A percentile compares a stretch with the other conserved stretches of the same genome.
phyloP scores from a whole-genome alignment of 768 basidiomycete genomes.

The Suillus luteus region DNA sequence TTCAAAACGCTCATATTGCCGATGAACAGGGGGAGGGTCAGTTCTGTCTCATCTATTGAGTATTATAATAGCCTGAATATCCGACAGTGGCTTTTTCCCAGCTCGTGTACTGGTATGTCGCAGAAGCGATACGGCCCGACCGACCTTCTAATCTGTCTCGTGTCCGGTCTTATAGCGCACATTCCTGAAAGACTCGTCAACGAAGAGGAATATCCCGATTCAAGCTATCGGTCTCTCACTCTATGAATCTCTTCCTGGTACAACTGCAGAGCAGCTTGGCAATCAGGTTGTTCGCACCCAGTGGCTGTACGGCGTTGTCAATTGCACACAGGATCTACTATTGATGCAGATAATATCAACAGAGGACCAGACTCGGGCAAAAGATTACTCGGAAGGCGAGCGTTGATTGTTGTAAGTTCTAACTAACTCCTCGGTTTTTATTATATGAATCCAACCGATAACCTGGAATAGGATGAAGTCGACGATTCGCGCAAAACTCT shows the following conservation, averaged over 20 bases:
- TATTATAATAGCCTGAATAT: conserved; percentile 19
- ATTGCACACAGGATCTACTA: conserved; percentile 5
- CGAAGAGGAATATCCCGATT: conserved; percentile 83
- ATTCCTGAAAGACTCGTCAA: conserved; percentile 71
- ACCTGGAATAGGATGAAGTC: conserved; percentile 67
- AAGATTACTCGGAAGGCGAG: conserved; percentile 74
- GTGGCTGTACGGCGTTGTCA: conserved; percentile 72
- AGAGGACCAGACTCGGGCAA: conserved; percentile 70
- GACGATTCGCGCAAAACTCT: conserved; percentile 90
- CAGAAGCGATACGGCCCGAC: conserved; percentile 5
- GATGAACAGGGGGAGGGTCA: conserved; percentile 72
- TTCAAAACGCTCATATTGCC: conserved; percentile 7
- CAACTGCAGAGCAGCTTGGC: conserved; percentile 72
- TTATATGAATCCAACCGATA: conserved; percentile 18
- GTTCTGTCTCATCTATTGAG: conserved; percentile 34
- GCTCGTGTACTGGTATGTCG: conserved; percentile 78
- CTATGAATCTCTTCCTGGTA: conserved; percentile 86
- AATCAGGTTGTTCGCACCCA: conserved; percentile 91
- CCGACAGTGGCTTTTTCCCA: conserved; percentile 86
- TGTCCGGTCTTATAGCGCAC: conserved; percentile 57
- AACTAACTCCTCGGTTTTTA: conserved; percentile 9
- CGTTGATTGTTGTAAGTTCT: conserved; percentile 75
- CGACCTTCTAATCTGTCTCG: conserved; percentile 1
- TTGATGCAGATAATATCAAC: conserved; percentile 13
- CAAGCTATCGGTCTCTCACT: conserved; percentile 96